Evolutionary conservation across 2,329 filamentous ascomycete species (phyloP).

Genomic region (Colletotrichum filicis): DNA sequence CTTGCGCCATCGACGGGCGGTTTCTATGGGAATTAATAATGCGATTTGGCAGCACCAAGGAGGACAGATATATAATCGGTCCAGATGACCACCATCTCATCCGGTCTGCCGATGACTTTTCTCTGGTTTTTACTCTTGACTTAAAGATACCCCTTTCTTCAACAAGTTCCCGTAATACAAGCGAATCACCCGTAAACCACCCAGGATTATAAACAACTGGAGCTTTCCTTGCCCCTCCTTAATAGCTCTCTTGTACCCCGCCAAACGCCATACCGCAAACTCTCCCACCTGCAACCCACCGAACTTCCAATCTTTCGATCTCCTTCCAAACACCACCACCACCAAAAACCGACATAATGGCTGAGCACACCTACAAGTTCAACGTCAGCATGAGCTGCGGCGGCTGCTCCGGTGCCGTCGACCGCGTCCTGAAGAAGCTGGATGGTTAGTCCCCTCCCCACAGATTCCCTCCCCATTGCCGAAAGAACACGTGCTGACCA

Average conservation of each 20-base stretch:
- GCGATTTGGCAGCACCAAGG: neutral
- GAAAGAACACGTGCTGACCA: neutral
- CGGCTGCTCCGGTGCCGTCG: conserved; percentile 94
- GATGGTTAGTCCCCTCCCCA: conserved; percentile 71
- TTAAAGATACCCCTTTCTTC: conserved; percentile 8
- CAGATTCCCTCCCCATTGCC: neutral
- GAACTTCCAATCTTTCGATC: neutral
- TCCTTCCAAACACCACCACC: neutral
- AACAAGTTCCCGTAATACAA: neutral
- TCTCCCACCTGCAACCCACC: conserved; percentile 21
- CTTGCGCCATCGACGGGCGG: conserved; percentile 32
- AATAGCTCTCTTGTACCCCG: conserved; percentile 28
- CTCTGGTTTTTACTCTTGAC: neutral
- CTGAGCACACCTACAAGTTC: conserved; percentile 95
- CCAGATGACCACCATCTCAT: neutral
- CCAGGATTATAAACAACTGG: neutral
- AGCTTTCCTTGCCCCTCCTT: conserved; percentile 29
- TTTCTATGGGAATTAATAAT: conserved; percentile 31
- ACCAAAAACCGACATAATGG: conserved; percentile 62
- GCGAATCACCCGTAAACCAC: neutral
- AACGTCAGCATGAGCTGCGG: conserved; percentile 93
- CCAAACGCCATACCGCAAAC: conserved; percentile 30
- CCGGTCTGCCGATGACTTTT: neutral
- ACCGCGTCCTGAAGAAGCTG: conserved; percentile 91
- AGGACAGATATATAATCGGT: conserved; percentile 25